Base-by-base conservation (phyloP, 352 stramenopile genomes). In the Pythium oligandrum region DNA sequence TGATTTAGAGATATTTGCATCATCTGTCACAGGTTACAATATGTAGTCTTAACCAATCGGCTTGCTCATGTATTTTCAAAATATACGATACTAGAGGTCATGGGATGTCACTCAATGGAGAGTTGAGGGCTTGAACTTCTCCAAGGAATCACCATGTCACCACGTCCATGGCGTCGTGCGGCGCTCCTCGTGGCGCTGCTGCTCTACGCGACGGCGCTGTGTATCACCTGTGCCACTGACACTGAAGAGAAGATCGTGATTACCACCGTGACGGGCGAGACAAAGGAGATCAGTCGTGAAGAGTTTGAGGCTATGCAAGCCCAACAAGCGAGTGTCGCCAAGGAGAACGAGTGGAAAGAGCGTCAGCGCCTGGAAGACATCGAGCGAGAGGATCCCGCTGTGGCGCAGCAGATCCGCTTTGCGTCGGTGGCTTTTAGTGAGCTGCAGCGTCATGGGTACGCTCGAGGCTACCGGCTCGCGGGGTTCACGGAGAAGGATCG, bases 371-470 rank as follows among this genome's bases (percentile, higher is more conserved):
- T 82, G 7, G 51, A 61, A 2, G 70, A 80, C n/a, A 60, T 85
- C 11, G 30, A 65, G 36, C 60, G 57, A 9, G 50, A 72, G 9
- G 72, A 90, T 48, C 76, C 76, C 31, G 36, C 57, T 46, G 71
- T 90, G 30, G 76, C 72, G 9, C 55, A 70, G 34, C 66, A 76
- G 34, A 86, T 88, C 34, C 57, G 57, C 17, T 26, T 86, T 38
- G 65, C 76, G 2, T 42, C 63, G 51, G 63, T 69, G 30, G 72
- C 71, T 35, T 86, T 90, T 44, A 50, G 36, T 30, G 73, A 77
- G 57, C 63, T 90, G 8, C 72, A 88, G 60, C 63, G 66, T 12
- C 72, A 79, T 53, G 76, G 79, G 5, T 84, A 86, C 55, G 79
- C 79, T 3, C 68, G 63, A 31, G 74, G 70, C 4, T 86, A 81